A percentile compares a stretch with the other conserved stretches of the same genome.
These are phyloP conservation scores for Clavariopsis aquatica DNA, from an alignment of 495 filamentous ascomycete species.

Conservation along the genomic window DNA sequence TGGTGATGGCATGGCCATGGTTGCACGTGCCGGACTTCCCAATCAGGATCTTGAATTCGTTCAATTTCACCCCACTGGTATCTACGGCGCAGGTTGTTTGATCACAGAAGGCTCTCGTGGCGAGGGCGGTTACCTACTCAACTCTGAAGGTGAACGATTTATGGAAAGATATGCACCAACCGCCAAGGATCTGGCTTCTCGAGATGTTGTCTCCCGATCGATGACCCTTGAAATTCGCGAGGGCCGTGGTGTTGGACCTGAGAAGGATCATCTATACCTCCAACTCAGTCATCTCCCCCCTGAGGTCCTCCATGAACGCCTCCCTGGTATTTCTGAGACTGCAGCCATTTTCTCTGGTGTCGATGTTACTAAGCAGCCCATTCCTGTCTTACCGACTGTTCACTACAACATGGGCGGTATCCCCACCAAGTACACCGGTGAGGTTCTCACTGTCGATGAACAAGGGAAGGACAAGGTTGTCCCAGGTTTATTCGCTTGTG, in stretches of 20 bases:
- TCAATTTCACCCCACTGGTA: slow-evolving; percentile 97
- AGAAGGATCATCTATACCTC: slow-evolving; percentile 97
- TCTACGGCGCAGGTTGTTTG: slow-evolving; percentile 95
- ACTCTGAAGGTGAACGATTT: slow-evolving; percentile 94
- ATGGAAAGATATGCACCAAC: slow-evolving; percentile 97
- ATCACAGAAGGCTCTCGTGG: slow-evolving; percentile 97
- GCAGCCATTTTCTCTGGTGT: slow-evolving; percentile 95
- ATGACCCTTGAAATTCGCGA: slow-evolving; percentile 98
- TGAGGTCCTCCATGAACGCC: slow-evolving; percentile 89
- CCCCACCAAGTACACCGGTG: slow-evolving; percentile 93
- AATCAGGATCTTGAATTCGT: slow-evolving; percentile 99
- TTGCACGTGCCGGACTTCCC: slow-evolving; percentile 90
- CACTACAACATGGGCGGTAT: slow-evolving; percentile 99
- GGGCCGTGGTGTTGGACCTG: slow-evolving; percentile 90
- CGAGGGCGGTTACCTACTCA: slow-evolving; percentile 94
- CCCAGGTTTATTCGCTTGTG: slow-evolving; percentile 91
- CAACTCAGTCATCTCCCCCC: slow-evolving; percentile 91
- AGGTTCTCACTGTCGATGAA: slow-evolving; percentile 81
- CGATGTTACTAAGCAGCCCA: slow-evolving; percentile 94
- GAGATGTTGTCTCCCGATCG: slow-evolving; percentile 91
- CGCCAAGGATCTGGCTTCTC: slow-evolving; percentile 90
- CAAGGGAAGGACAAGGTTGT: slow-evolving; percentile 88
- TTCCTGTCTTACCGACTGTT: slow-evolving; percentile 93
- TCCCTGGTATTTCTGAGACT: slow-evolving; percentile 97
- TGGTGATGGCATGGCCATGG: slow-evolving; percentile 98